Evolutionary conservation across 2,329 filamentous ascomycete species (phyloP), one percentile per base, ranked within the genome.

Genomic region (Fusarium sp.): DNA sequence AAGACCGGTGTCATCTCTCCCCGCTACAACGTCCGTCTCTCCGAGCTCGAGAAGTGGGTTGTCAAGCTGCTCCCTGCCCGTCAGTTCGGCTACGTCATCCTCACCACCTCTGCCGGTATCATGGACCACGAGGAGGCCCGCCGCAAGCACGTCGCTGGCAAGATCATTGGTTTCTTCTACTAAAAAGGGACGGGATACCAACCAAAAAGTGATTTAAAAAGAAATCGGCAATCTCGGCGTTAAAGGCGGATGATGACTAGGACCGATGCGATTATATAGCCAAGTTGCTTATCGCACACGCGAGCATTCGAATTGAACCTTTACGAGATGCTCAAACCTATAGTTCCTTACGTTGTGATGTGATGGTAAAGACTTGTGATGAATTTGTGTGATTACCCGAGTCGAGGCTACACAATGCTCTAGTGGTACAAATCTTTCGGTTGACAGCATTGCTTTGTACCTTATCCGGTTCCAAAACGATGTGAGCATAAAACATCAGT

Each of bases 81-180:
- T 98, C 96, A 99, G 87, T 99, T 99, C 90, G 96, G 96, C 81
- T 98, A 94, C 88, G 94, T 99, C 81, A 94, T 99, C 85, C 92
- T 99, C 80, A 99, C 96, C 84, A 99, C 96, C 86, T 98, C 94
- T 68, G 94, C 96, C 74, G 96, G 96, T 84, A 99, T 99, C 85
- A 98, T 99, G 95, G 96, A 99, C 88, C 96, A 99, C 88, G 96
- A 99, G 90, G 96, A 99, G 91, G 96, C 96, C 77, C 90, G 96
- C 83, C 90, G 96, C 85, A 98, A 98, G 91, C 96, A 99, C 88
- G 96, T 98, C 82, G 91, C 95, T 78, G 96, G 96, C 86, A 99
- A 99, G 91, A 93, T 99, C 86, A 93, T 98, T 79, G 96, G 96
- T 80, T 99, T 98, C 92, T 98, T 98, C 90, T 98, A 98, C 90